A percentile compares a stretch with the other conserved stretches of the same genome.
phyloP scores from a whole-genome alignment of 116 monocot species.

The Dioscorea cayenensis region DNA sequence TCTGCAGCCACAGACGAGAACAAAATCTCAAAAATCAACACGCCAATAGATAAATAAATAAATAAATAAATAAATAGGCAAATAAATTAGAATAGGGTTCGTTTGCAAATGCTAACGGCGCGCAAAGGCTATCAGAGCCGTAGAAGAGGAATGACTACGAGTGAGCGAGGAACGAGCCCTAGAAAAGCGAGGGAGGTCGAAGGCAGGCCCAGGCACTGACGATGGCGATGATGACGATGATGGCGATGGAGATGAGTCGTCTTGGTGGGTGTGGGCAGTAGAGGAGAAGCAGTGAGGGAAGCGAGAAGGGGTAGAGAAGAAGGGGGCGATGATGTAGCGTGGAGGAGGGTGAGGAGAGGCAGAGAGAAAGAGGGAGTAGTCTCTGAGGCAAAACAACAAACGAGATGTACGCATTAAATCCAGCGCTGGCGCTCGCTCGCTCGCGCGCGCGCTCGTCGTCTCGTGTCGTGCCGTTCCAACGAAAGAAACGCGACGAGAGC shows the following conservation, averaged over 20 bases:
- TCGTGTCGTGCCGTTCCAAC: too few species aligned
- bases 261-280: not conserved
- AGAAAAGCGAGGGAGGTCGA: not conserved
- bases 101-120: constrained; percentile 15
- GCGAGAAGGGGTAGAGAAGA: not conserved
- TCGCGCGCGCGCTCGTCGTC: too few species aligned
- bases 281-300: not conserved
- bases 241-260: not conserved
- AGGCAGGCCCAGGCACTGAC: not conserved
- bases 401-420: constrained; percentile 1
- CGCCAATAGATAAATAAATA: not conserved
- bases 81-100: not conserved
- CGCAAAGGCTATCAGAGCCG: constrained; percentile 9
- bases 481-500: too few species aligned
- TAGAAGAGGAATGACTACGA: not conserved
- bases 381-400: not conserved
- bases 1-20: constrained; percentile 18
- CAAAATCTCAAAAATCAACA: not conserved
- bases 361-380: not conserved
- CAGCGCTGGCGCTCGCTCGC: not conserved
- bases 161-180: not conserved
- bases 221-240: not conserved
- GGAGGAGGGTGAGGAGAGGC: not conserved
- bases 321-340: not conserved
- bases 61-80: too few species aligned